These are phyloP conservation scores for Xylaria flabelliformis DNA, from an alignment of 495 filamentous ascomycete species.

Conservation along the genomic window DNA sequence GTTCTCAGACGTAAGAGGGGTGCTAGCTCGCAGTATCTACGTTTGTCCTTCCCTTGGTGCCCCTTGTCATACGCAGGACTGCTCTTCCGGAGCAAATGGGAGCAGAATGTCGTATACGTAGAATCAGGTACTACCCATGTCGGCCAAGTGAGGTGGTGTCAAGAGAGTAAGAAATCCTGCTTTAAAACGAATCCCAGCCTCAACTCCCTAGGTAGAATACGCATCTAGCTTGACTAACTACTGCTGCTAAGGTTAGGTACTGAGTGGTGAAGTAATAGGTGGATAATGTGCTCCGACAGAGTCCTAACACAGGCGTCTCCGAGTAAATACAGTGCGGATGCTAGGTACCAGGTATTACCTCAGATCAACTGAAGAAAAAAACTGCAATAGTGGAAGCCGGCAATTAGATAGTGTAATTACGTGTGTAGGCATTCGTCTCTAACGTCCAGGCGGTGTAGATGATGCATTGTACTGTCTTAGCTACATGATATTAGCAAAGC, in stretches of 20 bases:
- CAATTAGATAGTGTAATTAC: conserved; percentile 4
- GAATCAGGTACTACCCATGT: conserved; percentile 18
- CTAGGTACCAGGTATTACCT: not conserved
- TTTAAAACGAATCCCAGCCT: conserved; percentile 25
- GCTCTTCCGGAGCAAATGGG: not conserved
- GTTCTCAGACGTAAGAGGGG: not conserved
- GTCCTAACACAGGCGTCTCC: not conserved
- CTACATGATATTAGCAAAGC: not conserved
- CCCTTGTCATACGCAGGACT: not conserved
- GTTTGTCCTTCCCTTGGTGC: conserved; percentile 8
- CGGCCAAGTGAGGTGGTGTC: conserved; percentile 18
- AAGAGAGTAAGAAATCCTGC: conserved; percentile 27
- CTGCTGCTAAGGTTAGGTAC: not conserved
- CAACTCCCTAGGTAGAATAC: not conserved
- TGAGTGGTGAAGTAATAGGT: conserved; percentile 2
- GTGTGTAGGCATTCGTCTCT: not conserved
- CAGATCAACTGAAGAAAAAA: not conserved
- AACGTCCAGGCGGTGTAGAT: conserved; percentile 15
- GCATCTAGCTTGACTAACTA: conserved; percentile 8
- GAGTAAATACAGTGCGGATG: conserved; percentile 2
- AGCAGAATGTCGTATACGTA: conserved; percentile 1
- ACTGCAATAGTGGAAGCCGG: not conserved
- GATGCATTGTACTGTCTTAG: conserved; percentile 8
- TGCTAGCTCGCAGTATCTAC: not conserved
- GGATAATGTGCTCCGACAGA: not conserved